Percentiles rank a stretch among this genome's conserved stretches.
These are phyloP conservation scores for Candida gigantensis DNA, from an alignment of 1,139 yeast genomes.

Conservation along the genomic window DNA sequence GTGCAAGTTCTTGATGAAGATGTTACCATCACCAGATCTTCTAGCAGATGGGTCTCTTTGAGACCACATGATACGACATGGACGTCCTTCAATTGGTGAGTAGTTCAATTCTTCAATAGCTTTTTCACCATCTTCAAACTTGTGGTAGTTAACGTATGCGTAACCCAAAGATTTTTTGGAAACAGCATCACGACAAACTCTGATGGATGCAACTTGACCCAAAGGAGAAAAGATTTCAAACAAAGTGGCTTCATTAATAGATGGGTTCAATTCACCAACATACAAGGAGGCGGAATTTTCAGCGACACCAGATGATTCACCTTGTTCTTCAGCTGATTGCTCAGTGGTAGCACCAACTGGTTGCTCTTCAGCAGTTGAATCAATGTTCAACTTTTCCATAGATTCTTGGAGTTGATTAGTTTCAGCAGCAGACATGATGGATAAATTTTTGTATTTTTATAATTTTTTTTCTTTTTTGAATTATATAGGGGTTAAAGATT, in stretches of 20 bases:
- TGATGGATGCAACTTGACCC: slow-evolving; percentile 94
- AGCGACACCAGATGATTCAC: slow-evolving; percentile 36
- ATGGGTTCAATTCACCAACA: slow-evolving; percentile 95
- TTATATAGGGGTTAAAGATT: slow-evolving; percentile 4
- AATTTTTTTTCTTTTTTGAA: slow-evolving; percentile 10
- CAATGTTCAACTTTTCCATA: slow-evolving; percentile 54
- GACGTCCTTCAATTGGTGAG: slow-evolving; percentile 89
- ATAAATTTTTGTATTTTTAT: slow-evolving; percentile 13
- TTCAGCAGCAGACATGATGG: slow-evolving; percentile 50
- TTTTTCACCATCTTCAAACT: slow-evolving; percentile 85
- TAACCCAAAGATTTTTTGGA: slow-evolving; percentile 97
- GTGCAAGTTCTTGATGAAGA: slow-evolving; percentile 97
- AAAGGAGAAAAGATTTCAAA: slow-evolving; percentile 93
- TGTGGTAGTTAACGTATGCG: slow-evolving; percentile 97
- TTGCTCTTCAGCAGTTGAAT: slow-evolving; percentile 24
- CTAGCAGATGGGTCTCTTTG: slow-evolving; percentile 98
- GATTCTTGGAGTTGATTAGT: slow-evolving; percentile 55
- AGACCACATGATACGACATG: slow-evolving; percentile 99
- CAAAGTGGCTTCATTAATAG: slow-evolving; percentile 91
- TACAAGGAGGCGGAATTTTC: slow-evolving; percentile 83
- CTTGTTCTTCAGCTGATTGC: slow-evolving; percentile 27
- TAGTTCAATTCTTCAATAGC: slow-evolving; percentile 97
- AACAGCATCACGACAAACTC: slow-evolving; percentile 98
- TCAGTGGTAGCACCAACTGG: slow-evolving; percentile 19
- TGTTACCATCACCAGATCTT: slow-evolving; percentile 95